These are phyloP conservation scores for Centrapalus pauciflorus DNA, from an alignment of 129 eudicot species.

Conservation along the genomic window DNA sequence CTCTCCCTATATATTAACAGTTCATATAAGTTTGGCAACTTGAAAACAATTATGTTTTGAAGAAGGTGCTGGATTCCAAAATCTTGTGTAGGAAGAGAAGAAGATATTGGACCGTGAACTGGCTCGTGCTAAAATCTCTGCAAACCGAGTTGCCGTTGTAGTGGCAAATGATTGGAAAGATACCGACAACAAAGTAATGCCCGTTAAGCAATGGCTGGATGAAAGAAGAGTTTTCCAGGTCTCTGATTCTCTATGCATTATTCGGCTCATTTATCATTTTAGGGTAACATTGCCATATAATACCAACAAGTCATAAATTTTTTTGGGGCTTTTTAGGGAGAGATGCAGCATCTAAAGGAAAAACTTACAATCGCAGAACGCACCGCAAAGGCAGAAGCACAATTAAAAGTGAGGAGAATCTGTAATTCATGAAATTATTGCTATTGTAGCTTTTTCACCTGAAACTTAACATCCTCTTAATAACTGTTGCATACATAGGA, in stretches of 20 bases:
- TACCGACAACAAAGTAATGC: slow-evolving; percentile 90
- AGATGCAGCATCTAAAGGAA: slow-evolving; percentile 88
- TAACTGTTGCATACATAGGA: slow-evolving; percentile 40
- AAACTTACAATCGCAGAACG: slow-evolving; percentile 86
- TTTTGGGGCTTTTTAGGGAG: slow-evolving; percentile 52
- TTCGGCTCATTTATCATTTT: background rate
- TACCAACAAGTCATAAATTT: background rate
- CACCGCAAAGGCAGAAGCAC: slow-evolving; percentile 93
- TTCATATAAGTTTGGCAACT: background rate
- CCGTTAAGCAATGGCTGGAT: slow-evolving; percentile 95
- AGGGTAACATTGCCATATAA: background rate
- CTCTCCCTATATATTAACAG: background rate
- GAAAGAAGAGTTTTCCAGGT: slow-evolving; percentile 88
- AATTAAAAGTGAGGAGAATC: slow-evolving; percentile 60
- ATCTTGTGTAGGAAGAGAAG: slow-evolving; percentile 66
- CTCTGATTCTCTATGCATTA: background rate
- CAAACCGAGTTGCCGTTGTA: slow-evolving; percentile 89
- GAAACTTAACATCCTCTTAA: slow-evolving; percentile 2
- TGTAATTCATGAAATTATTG: background rate
- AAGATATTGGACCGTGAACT: slow-evolving; percentile 79
- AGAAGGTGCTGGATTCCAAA: slow-evolving; percentile 11
- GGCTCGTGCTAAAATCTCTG: slow-evolving; percentile 89
- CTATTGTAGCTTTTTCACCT: slow-evolving; percentile 3
- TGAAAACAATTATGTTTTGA: background rate
- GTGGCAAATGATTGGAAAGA: slow-evolving; percentile 99